A percentile compares a stretch with the other conserved stretches of the same genome.
Conservation (phyloP, 305 asterid genomes). For the Caryopteris hybrid region DNA sequence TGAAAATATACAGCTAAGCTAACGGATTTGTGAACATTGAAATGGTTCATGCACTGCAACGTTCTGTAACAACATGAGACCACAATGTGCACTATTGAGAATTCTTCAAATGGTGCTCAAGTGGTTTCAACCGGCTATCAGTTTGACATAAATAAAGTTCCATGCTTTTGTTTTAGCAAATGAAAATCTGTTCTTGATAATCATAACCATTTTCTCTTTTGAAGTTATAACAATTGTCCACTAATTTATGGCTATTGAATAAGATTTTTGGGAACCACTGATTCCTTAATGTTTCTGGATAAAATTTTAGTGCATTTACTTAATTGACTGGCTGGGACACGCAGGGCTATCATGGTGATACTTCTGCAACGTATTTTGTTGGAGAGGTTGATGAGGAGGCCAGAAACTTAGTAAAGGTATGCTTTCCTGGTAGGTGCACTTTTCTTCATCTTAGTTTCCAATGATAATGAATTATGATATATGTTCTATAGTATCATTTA, state of each 20-base stretch:
- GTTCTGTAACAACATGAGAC: neutral
- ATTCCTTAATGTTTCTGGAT: slow-evolving; percentile 15
- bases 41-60: neutral
- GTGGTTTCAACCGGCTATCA: slow-evolving; percentile 2
- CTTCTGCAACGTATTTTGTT: slow-evolving; percentile 86
- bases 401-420: slow-evolving; percentile 79
- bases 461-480: neutral
- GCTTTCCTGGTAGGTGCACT: slow-evolving; percentile 25
- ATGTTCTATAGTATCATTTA: neutral
- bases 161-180: no score
- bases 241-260: neutral
- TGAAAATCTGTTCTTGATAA: neutral
- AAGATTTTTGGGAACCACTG: neutral
- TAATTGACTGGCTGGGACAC: slow-evolving; percentile 14
- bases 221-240: neutral
- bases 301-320: slow-evolving; percentile 4
- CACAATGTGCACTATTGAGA: neutral
- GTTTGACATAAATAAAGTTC: no score
- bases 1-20: neutral
- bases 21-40: neutral
- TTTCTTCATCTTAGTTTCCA: slow-evolving; percentile 1
- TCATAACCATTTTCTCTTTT: neutral
- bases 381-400: slow-evolving; percentile 86
- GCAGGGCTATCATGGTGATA: slow-evolving; percentile 99
- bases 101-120: neutral